phyloP scores from a whole-genome alignment of 306 rosid species.

The Hippophae rhamnoides region DNA sequence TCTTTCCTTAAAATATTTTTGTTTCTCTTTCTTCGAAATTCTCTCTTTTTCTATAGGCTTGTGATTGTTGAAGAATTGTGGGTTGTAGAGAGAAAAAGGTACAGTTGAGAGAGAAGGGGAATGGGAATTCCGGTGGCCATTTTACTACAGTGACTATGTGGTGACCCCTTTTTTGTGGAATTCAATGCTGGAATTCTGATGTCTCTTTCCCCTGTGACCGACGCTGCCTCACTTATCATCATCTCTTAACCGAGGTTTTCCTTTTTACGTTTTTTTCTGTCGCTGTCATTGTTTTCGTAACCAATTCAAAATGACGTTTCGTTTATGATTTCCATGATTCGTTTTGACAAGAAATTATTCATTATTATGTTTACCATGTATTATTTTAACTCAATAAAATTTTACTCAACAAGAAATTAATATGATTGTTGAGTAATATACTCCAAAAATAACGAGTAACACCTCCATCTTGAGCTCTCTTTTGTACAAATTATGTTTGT shows the following conservation, averaged over 20 bases:
- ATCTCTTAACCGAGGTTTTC: constrained; percentile 41
- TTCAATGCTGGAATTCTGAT: constrained; percentile 73
- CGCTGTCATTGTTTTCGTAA: constrained; percentile 9
- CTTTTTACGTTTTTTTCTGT: not conserved
- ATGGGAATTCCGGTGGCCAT: constrained; percentile 31
- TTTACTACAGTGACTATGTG: constrained; percentile 23
- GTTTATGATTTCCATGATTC: constrained; percentile 7
- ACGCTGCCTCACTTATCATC: constrained; percentile 38
- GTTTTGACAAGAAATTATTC: not conserved
- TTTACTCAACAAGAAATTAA: too few species aligned
- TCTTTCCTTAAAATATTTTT: too few species aligned
- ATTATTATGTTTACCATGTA: too few species aligned
- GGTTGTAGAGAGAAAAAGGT: constrained; percentile 7
- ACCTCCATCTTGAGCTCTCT: not conserved
- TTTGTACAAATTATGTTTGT: constrained; percentile 1
- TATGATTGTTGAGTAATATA: too few species aligned
- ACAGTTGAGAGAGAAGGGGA: constrained; percentile 5
- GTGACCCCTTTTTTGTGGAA: constrained; percentile 44
- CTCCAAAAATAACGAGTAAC: too few species aligned
- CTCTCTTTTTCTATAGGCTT: not conserved
- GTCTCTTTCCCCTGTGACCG: constrained; percentile 48
- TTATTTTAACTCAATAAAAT: too few species aligned
- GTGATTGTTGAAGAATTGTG: constrained; percentile 11
- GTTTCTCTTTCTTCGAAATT: not conserved
- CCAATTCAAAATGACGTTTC: constrained; percentile 3